phyloP scores from a whole-genome alignment of 2,329 filamentous ascomycete species.

The Clonostachys rhizophaga region DNA sequence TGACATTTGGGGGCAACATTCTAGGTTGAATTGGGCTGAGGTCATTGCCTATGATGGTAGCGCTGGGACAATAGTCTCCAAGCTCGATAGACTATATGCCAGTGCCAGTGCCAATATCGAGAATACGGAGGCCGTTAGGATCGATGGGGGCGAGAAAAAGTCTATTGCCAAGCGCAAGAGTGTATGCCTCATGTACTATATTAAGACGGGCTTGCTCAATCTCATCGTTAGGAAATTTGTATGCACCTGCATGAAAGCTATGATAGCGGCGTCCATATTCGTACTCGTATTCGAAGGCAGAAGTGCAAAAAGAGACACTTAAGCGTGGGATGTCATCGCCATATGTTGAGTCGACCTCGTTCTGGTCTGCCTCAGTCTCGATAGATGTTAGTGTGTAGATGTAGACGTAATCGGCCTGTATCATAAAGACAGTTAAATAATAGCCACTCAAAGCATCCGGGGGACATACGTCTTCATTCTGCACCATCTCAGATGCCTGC shows the following conservation, averaged over 20 bases:
- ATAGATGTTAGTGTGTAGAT: too few relatives aligned
- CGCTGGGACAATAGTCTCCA: background rate
- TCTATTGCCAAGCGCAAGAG: conserved; percentile 20
- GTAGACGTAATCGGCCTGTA: too few relatives aligned
- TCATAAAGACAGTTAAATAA: too few relatives aligned
- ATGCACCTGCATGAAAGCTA: conserved; percentile 26
- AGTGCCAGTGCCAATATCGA: conserved; percentile 39
- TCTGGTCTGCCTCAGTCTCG: too few relatives aligned
- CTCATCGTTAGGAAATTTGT: conserved; percentile 30
- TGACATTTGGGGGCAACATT: conserved; percentile 51
- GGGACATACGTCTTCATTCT: too few relatives aligned
- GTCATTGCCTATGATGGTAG: conserved; percentile 30
- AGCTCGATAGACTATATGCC: background rate
- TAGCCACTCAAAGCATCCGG: too few relatives aligned
- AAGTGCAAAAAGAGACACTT: conserved; percentile 20
- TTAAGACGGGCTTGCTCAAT: conserved; percentile 30
- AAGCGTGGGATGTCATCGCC: too few relatives aligned
- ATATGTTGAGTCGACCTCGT: too few relatives aligned
- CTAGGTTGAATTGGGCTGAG: conserved; percentile 36
- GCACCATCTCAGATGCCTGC: too few relatives aligned
- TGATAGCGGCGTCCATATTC: conserved; percentile 36
- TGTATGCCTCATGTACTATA: conserved; percentile 27
- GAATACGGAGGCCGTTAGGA: conserved; percentile 27
- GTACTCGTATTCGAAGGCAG: conserved; percentile 24
- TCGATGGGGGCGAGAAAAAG: conserved; percentile 28